phyloP scores from a whole-genome alignment of 768 basidiomycete species.

The Tulasnella calospora region DNA sequence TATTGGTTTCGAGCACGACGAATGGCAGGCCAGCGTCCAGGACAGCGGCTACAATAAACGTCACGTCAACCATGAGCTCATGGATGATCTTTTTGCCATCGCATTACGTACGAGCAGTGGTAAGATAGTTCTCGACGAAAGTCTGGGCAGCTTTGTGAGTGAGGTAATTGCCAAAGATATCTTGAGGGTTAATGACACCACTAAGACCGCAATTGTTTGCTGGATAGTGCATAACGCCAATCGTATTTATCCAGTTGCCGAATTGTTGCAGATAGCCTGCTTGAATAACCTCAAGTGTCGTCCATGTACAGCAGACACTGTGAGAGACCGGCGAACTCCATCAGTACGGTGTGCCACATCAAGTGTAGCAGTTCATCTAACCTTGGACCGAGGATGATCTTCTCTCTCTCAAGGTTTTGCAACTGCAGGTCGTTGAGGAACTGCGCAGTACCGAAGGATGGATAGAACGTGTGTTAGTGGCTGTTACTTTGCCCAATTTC shows the following conservation, averaged over 20 bases:
- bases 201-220: slow-evolving; percentile 39
- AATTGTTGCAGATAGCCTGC: slow-evolving; percentile 36
- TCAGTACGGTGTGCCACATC: slow-evolving; percentile 35
- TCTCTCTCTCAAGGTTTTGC: slow-evolving; percentile 9
- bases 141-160: slow-evolving; percentile 51
- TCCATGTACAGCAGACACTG: slow-evolving; percentile 58
- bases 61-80: background rate
- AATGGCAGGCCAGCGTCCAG: slow-evolving; percentile 41
- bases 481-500: background rate
- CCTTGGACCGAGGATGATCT: slow-evolving; percentile 23
- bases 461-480: background rate
- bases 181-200: slow-evolving; percentile 37
- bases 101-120: slow-evolving; percentile 35
- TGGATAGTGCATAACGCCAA: slow-evolving; percentile 31
- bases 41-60: slow-evolving; percentile 25
- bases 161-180: slow-evolving; percentile 49
- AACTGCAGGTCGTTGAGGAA: slow-evolving; percentile 4
- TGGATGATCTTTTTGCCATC: background rate
- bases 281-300: slow-evolving; percentile 39
- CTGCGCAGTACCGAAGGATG: background rate
- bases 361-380: background rate
- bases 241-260: slow-evolving; percentile 26
- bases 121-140: slow-evolving; percentile 51
- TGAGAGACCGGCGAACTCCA: slow-evolving; percentile 48
- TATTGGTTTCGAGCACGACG: slow-evolving; percentile 65